phyloP scores from a whole-genome alignment of 1,139 yeast genomes.

The Chernovozyma aurita region DNA sequence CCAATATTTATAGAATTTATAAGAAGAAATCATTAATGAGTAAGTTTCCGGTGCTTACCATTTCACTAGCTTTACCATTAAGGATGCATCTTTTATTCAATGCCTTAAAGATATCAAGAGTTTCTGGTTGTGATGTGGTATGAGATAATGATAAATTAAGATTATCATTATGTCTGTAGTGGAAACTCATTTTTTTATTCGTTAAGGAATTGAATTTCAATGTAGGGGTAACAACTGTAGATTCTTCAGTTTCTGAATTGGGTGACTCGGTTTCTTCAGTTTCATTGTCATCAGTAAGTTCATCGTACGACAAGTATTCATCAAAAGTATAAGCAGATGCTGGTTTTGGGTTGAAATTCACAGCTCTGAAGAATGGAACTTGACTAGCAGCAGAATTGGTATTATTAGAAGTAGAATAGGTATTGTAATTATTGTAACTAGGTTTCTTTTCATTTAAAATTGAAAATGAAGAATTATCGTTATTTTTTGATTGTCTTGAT shows the following conservation, averaged over 20 bases:
- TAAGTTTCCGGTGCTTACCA: conserved; percentile 49
- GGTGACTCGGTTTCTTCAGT: conserved; percentile 8
- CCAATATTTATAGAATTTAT: conserved; percentile 11
- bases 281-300: conserved; percentile 15
- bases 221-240: conserved; percentile 4
- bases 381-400: conserved; percentile 8
- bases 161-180: conserved; percentile 42
- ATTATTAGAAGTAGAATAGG: conserved; percentile 2
- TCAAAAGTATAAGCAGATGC: conserved; percentile 31
- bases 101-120: conserved; percentile 26
- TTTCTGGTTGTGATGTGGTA: conserved; percentile 18
- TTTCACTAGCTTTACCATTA: conserved; percentile 51
- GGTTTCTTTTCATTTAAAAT: conserved; percentile 21
- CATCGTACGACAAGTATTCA: conserved; percentile 33
- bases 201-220: conserved; percentile 11
- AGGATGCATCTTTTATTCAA: conserved; percentile 44
- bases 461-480: conserved; percentile 32
- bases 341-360: conserved; percentile 30
- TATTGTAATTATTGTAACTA: conserved; percentile 6
- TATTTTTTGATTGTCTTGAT: conserved; percentile 10
- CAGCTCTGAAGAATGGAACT: conserved; percentile 40
- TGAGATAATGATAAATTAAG: conserved; percentile 35
- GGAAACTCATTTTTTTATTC: conserved; percentile 34
- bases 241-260: conserved; percentile 1
- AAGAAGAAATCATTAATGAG: conserved; percentile 46